A percentile compares a stretch with the other conserved stretches of the same genome.
These are phyloP conservation scores for Phialophora macrospora DNA, from an alignment of 2,329 filamentous ascomycete species.

Conservation along the genomic window DNA sequence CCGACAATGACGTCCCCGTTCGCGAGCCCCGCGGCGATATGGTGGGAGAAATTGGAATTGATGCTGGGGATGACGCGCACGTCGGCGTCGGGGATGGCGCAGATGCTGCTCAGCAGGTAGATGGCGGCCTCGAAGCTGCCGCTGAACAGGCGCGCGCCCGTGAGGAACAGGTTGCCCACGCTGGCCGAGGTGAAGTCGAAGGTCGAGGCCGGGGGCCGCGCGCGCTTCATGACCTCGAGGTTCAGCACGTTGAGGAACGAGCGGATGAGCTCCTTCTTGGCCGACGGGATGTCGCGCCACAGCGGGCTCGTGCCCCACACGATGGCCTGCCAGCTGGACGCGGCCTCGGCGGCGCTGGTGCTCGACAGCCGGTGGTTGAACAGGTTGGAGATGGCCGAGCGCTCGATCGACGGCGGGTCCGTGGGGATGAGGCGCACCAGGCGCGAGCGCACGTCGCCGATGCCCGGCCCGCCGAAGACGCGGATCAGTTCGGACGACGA, in stretches of 20 bases:
- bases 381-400: conserved; percentile 74
- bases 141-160: conserved; percentile 85
- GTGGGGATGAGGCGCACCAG: conserved; percentile 88
- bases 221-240: conserved; percentile 76
- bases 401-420: conserved; percentile 63
- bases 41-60: conserved; percentile 93
- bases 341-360: conserved; percentile 61
- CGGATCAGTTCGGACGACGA: conserved; percentile 92
- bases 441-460: conserved; percentile 78
- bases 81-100: conserved; percentile 72
- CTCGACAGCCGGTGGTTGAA: conserved; percentile 85
- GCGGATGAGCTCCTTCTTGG: conserved; percentile 76
- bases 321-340: conserved; percentile 83
- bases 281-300: conserved; percentile 72
- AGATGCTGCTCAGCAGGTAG: conserved; percentile 85
- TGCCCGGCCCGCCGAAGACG: conserved; percentile 89
- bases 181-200: conserved; percentile 80
- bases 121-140: conserved; percentile 92
- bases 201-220: conserved; percentile 68
- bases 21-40: conserved; percentile 81
- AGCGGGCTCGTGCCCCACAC: conserved; percentile 79
- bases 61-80: conserved; percentile 85
- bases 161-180: conserved; percentile 79
- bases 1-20: conserved; percentile 82
- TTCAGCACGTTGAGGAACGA: conserved; percentile 78